Base-by-base conservation (phyloP, 192 early-diverging fungal genomes). In the Coemansia interrupta region DNA sequence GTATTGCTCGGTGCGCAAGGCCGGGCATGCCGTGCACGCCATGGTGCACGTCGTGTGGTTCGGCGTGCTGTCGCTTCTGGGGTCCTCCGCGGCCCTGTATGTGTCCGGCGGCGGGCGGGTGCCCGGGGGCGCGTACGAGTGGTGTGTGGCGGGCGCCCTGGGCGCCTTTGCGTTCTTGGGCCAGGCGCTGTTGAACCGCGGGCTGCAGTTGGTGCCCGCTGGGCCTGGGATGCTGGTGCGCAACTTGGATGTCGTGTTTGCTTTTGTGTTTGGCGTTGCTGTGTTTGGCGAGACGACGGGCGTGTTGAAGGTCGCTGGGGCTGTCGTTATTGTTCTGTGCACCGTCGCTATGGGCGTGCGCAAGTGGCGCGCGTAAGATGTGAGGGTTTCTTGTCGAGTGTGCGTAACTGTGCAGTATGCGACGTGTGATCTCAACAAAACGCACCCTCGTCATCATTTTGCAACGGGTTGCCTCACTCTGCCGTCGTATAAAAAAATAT, bases 1-100 rank as follows among this genome's bases (percentile, higher is more conserved):
- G 3, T 90, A 90, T 58, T 82, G 84, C 20, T 69, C 87, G 7
- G 87, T 91, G 20, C 85, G 89, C 54, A 83, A 84, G 58, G 82
- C 91, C 41, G 89, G 89, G 4, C 73, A 75, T n/a, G 71, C 77
- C 4, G 86, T 85, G 7, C 86, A 90, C 60, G 86, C 81, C 18
- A 86, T 91, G 81, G 86, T 89, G 26, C 91, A 91, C 54, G 88
- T 91, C 2, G 82, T 84, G 20, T 91, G 90, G 57, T 90, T 90
- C 77, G 91, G 91, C 12, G 67, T 64, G 2, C 60, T 89, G 41
- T 84, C 85, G 17, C 70, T 81, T 19, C 41, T 85, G 6, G 55
- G 90, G 13, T 83, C 82, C 0, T 36, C 29, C 46, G 64, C 59
- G 11, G 61, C 39, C n/a, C 83, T 64, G 83, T 84, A 9, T 60